Evolutionary conservation across 2,329 filamentous ascomycete genomes (phyloP), one percentile per base, ranked within the genome.

Genomic region (Zymoseptoria brevis): DNA sequence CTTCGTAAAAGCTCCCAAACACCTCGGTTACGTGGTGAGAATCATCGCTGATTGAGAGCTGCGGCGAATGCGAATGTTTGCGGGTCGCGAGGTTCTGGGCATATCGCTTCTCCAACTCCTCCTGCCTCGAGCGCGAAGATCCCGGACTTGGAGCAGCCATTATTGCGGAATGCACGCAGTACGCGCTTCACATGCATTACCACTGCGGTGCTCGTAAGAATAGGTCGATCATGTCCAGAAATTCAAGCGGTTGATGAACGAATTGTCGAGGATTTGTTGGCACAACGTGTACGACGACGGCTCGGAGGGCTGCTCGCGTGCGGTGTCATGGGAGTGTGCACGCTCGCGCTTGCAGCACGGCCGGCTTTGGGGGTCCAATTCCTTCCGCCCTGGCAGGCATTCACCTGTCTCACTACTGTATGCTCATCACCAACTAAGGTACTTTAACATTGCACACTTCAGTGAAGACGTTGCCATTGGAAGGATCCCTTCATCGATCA

Each of bases 1-100:
- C 59, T 69, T 88, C 89, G 75, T 96, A 96, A 75, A 96, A 83
- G 68, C 91, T 91, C 56, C 90, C 90, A 75, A 96, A 96, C 60
- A 90, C 88, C 75, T 96, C 92, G 58, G 91, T 96, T 72, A 96
- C 90, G 83, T 96, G 92, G 76, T 96, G 90, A 76, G 83, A 90
- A 62, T 92, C 88, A 76, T 96, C 91, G 74, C 89, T 94, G 73
- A 96, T 87, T 67, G 83, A 86, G 62, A 86, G 77, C 67, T 85
- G 81, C 62, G 83, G 79, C 66, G 76, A 76, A 76, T 86, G 84
- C 66, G 82, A 81, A 60, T 62, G 62, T 56, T 62, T 64, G 58
- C 63, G 62, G 26, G 60, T 55, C 54, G 51, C 22, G n/a, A 53
- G 22, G 29, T 67, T 65, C 54, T 66, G 65, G 45, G 58, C 57